Base-by-base conservation (phyloP, 169 alveolate species). In the Plasmodium sp. region DNA sequence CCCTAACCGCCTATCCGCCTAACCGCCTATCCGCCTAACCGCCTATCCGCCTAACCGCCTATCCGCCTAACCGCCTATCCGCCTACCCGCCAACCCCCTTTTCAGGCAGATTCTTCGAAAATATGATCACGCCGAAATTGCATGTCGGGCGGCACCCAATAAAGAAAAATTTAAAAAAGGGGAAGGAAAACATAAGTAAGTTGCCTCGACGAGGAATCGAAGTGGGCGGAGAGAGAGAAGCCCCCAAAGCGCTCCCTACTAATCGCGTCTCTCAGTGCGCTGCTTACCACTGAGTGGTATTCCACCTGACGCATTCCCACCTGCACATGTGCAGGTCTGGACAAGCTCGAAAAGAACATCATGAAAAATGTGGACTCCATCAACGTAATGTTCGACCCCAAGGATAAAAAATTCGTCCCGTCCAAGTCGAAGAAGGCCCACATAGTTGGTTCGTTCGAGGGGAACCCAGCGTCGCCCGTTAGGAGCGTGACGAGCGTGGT, bases 321-420 rank as follows among this genome's bases (percentile, higher is more conserved):
- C 10, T 45, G 6, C 58, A 48, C 58, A 48, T n/a, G 36, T 82
- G 48, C 34, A 85, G 93, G 85, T 5, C 14, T 85, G 39, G 85
- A 74, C 67, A 85, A 75, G 10, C 10, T 43, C 18, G 93, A 85
- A 43, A 85, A 85, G 18, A 48, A 67, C 14, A 74, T 85, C 10
- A 74, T 85, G 80, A 85, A 45, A 74, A 75, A 73, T 27, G 77
- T 75, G n/a, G 81, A 75, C 45, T 85, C 93, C 2, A 74, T 85
- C 31, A 77, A 85, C 51, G 85, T 85, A 33, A 75, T 74, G 84
- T 85, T 85, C 43, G 93, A 85, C n/a, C 93, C 93, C 33, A 27
- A 18, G 27, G 7, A 34, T 48, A 73, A 74, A 18, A 85, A 77
- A 41, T 74, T 85, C 71, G 84, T 85, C 27, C 93, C 93, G 6